phyloP scores from a whole-genome alignment of 2,329 filamentous ascomycete species.

The Aspergillus oerlinghausenensis region DNA sequence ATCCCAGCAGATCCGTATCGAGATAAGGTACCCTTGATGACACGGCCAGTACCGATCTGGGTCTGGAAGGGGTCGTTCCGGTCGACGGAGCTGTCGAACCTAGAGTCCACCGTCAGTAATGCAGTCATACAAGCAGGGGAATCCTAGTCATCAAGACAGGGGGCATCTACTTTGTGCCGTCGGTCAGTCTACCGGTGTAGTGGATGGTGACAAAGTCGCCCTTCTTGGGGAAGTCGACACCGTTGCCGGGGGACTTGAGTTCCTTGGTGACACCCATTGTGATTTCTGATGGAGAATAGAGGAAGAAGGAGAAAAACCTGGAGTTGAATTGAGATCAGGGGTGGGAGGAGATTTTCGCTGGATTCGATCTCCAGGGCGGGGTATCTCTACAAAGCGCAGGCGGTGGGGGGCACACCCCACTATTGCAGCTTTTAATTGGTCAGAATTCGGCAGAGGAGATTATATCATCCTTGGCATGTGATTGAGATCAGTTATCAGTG shows the following conservation, averaged over 20 bases:
- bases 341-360: neutral
- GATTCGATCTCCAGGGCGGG: neutral
- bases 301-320: neutral
- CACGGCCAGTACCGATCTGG: constrained; percentile 72
- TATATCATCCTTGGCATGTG: neutral
- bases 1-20: neutral
- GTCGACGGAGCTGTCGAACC: constrained; percentile 76
- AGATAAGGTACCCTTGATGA: constrained; percentile 72
- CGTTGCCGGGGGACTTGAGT: constrained; percentile 57
- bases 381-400: neutral
- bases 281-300: neutral
- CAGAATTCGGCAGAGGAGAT: neutral
- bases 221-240: constrained; percentile 54
- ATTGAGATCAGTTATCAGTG: neutral
- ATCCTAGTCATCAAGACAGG: neutral
- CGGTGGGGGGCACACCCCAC: neutral
- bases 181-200: constrained; percentile 85
- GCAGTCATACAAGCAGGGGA: neutral
- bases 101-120: constrained; percentile 31
- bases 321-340: neutral
- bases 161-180: constrained; percentile 62
- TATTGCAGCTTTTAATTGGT: neutral
- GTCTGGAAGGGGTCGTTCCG: constrained; percentile 68
- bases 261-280: constrained; percentile 71
- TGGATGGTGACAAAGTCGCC: constrained; percentile 79